phyloP scores from a whole-genome alignment of 148 eudicot genomes.

The Gaultheria prostrata region DNA sequence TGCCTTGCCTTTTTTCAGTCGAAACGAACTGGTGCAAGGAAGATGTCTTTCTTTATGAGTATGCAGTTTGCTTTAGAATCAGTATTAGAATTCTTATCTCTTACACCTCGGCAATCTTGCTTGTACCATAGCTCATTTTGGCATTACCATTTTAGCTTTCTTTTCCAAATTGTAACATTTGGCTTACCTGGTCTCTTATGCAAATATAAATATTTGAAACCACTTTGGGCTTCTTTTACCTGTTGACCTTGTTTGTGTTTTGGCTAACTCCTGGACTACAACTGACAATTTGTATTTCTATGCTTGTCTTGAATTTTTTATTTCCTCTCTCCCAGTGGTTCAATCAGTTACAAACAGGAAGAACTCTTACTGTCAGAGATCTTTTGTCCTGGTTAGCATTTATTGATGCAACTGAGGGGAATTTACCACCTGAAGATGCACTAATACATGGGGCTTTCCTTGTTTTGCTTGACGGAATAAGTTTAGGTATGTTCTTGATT shows the following conservation, averaged over 20 bases:
- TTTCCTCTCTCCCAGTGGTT: conserved; percentile 68
- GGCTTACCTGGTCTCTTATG: neutral
- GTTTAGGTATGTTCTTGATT: conserved; percentile 54
- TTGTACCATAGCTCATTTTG: neutral
- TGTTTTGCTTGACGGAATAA: conserved; percentile 89
- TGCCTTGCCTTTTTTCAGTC: neutral
- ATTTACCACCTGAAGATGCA: conserved; percentile 54
- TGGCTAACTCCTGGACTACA: neutral
- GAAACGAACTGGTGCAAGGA: neutral
- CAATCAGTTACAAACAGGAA: conserved; percentile 73
- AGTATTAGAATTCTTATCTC: neutral
- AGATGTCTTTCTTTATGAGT: neutral
- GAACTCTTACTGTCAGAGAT: conserved; percentile 87
- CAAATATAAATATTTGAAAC: neutral
- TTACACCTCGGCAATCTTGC: neutral
- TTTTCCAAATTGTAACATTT: neutral
- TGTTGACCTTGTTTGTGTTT: neutral
- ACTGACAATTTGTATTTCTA: neutral
- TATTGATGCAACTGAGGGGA: conserved; percentile 46
- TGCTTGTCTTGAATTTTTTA: conserved; percentile 4
- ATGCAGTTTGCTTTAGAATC: neutral
- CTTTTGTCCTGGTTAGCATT: conserved; percentile 94
- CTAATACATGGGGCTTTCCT: conserved; percentile 92
- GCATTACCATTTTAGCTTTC: neutral
- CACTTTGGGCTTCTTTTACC: conserved; percentile 7